Evolutionary conservation across 2,329 filamentous ascomycete species (phyloP).

Genomic region (Claviceps sorghi): DNA sequence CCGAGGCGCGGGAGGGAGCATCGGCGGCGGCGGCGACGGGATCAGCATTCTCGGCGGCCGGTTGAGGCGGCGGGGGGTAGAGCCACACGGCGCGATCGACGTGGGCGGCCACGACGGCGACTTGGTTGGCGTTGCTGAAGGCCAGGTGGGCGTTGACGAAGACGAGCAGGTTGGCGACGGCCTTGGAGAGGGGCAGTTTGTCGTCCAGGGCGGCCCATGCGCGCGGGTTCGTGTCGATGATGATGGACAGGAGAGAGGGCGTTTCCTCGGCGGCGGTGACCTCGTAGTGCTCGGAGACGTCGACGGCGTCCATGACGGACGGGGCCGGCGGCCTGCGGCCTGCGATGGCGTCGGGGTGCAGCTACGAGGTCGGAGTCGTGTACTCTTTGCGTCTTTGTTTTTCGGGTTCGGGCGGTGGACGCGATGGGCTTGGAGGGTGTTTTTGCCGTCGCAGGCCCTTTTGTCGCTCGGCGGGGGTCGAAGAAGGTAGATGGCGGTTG

Average conservation of each 20-base stretch:
- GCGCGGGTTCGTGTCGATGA: slow-evolving; percentile 92
- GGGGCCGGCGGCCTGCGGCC: slow-evolving; percentile 1
- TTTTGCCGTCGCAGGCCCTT: too few relatives aligned
- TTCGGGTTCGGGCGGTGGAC: too few relatives aligned
- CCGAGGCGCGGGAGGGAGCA: slow-evolving; percentile 26
- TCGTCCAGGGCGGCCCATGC: slow-evolving; percentile 72
- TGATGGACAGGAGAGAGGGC: slow-evolving; percentile 75
- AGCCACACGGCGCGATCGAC: slow-evolving; percentile 77
- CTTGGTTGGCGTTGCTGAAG: slow-evolving; percentile 83
- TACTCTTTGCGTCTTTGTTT: background rate
- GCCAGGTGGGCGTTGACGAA: slow-evolving; percentile 95
- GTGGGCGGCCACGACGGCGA: slow-evolving; percentile 83
- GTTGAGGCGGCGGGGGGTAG: slow-evolving; percentile 47
- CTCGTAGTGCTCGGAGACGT: slow-evolving; percentile 48
- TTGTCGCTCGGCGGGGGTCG: background rate
- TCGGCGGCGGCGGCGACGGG: slow-evolving; percentile 25
- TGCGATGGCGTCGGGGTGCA: slow-evolving; percentile 11
- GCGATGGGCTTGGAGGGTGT: too few relatives aligned
- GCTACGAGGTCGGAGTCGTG: slow-evolving; percentile 18
- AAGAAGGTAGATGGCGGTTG: background rate
- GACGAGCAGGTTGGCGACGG: slow-evolving; percentile 77
- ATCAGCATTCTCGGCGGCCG: slow-evolving; percentile 24
- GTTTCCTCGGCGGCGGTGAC: slow-evolving; percentile 38
- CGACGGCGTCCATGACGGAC: slow-evolving; percentile 35
- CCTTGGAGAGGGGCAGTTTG: slow-evolving; percentile 65